These are phyloP conservation scores for Cordyceps pruinosa DNA, from an alignment of 2,329 filamentous ascomycete species.

Conservation along the genomic window DNA sequence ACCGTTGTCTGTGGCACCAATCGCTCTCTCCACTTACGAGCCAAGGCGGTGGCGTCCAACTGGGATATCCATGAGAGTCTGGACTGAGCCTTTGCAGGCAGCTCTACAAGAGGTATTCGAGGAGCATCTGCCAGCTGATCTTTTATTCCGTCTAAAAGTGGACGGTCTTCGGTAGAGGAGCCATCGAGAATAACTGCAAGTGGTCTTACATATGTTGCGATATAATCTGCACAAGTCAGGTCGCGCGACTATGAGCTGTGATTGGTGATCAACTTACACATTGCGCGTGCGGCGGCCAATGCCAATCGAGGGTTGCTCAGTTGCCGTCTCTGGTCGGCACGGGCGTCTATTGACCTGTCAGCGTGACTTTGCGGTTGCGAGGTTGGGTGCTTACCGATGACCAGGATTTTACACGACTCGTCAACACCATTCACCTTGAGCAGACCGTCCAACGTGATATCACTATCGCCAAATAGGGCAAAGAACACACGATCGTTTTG, in stretches of 20 bases:
- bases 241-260: constrained; percentile 14
- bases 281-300: constrained; percentile 53
- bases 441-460: constrained; percentile 62
- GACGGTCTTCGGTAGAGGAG: constrained; percentile 57
- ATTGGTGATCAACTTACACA: constrained; percentile 40
- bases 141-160: constrained; percentile 56
- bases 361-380: not conserved
- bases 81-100: constrained; percentile 58
- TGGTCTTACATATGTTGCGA: constrained; percentile 68
- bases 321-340: constrained; percentile 62
- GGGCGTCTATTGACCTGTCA: constrained; percentile 52
- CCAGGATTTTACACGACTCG: constrained; percentile 57
- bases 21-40: constrained; percentile 38
- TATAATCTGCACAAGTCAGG: constrained; percentile 43
- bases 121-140: constrained; percentile 42
- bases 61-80: constrained; percentile 70
- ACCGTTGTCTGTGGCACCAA: constrained; percentile 16
- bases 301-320: constrained; percentile 67
- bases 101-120: constrained; percentile 61
- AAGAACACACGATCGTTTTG: constrained; percentile 73
- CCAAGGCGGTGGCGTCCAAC: constrained; percentile 65
- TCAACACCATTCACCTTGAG: constrained; percentile 74
- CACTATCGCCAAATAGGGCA: constrained; percentile 66
- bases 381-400: constrained; percentile 38
- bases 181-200: constrained; percentile 70